Percentiles rank a stretch among this genome's conserved stretches.
Evolutionary conservation across 805 yeast genomes (phyloP).

Genomic region (Monosporozyma solicola): DNA sequence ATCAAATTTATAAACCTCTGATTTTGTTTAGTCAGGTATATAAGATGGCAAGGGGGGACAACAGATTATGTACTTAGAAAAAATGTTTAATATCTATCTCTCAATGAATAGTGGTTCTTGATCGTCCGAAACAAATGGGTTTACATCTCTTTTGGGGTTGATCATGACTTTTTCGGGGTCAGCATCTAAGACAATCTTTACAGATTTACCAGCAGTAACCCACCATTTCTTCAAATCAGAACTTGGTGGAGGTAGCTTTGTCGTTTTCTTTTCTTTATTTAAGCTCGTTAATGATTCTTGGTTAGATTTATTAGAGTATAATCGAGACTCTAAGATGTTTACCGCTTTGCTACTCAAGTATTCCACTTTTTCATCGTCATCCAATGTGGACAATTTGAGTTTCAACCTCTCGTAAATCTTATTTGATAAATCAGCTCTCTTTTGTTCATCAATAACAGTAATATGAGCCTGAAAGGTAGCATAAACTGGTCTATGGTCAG

Average conservation of each 20-base stretch:
- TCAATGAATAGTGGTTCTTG: slow-evolving; percentile 34
- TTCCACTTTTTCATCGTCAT: slow-evolving; percentile 39
- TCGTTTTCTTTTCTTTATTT: neutral
- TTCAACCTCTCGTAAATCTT: slow-evolving; percentile 48
- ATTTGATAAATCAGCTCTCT: slow-evolving; percentile 41
- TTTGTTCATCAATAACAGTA: slow-evolving; percentile 52
- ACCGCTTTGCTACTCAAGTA: slow-evolving; percentile 33
- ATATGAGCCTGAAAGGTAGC: slow-evolving; percentile 60
- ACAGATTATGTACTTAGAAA: neutral
- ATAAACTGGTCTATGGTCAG: slow-evolving; percentile 88
- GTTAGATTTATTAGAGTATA: slow-evolving; percentile 1
- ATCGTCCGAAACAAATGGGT: slow-evolving; percentile 57
- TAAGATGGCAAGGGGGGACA: neutral
- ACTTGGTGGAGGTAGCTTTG: slow-evolving; percentile 73
- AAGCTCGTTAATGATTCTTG: slow-evolving; percentile 7
- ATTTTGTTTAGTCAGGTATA: neutral
- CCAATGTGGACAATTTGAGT: slow-evolving; percentile 34
- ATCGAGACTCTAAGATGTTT: slow-evolving; percentile 1
- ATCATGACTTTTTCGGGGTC: slow-evolving; percentile 37
- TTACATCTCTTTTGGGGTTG: slow-evolving; percentile 60
- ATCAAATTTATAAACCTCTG: neutral
- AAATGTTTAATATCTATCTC: slow-evolving; percentile 1
- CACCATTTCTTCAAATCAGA: slow-evolving; percentile 84
- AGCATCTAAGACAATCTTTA: slow-evolving; percentile 49
- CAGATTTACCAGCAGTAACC: slow-evolving; percentile 69